Evolutionary conservation across 106 monocot genomes (phyloP).

Genomic region (Ottelia alismoides): DNA sequence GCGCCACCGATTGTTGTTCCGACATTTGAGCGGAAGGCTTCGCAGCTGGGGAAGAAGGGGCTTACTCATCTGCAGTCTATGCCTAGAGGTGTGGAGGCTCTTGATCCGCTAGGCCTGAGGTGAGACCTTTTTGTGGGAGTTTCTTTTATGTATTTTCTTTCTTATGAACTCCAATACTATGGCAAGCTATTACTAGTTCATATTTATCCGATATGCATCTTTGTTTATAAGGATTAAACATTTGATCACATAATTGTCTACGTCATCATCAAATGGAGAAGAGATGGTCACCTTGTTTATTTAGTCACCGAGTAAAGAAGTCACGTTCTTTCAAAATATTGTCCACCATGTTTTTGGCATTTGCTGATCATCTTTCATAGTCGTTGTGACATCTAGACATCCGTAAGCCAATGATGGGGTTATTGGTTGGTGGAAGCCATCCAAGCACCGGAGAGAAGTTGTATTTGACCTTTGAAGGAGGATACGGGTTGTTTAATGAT

Average conservation of each 20-base stretch:
- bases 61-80: conserved; percentile 65
- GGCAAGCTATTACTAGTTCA: no score
- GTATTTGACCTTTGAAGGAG: no score
- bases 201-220: no score
- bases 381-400: no score
- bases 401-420: no score
- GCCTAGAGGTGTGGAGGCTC: conserved; percentile 88
- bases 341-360: no score
- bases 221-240: not conserved
- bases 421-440: no score
- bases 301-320: not conserved
- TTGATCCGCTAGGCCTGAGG: conserved; percentile 96
- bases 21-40: conserved; percentile 37
- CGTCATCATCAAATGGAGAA: not conserved
- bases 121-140: conserved; percentile 12
- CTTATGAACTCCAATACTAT: no score
- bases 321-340: no score
- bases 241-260: not conserved
- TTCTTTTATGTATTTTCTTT: not conserved
- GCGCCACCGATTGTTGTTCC: conserved; percentile 46
- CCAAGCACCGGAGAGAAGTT: no score
- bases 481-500: no score
- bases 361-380: no score
- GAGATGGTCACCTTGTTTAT: not conserved
- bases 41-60: conserved; percentile 49